Conservation (phyloP, 805 yeast genomes). For the Cyberlindnera sargentensis region DNA sequence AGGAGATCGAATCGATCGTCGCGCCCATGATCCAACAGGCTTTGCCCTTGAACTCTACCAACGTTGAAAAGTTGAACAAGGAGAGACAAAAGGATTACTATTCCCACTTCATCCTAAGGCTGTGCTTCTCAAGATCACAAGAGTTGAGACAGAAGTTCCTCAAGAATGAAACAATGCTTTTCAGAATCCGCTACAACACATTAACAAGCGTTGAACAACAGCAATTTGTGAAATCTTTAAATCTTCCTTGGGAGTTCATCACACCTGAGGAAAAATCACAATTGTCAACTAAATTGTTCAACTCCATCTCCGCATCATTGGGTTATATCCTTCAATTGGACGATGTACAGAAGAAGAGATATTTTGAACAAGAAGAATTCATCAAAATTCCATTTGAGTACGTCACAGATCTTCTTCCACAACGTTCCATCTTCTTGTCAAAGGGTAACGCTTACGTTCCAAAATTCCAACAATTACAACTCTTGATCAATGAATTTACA, state of each 20-base stretch:
- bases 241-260: constrained; percentile 69
- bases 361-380: constrained; percentile 54
- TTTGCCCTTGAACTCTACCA: constrained; percentile 50
- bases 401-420: constrained; percentile 68
- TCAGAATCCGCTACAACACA: constrained; percentile 62
- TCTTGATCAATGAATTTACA: constrained; percentile 63
- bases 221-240: constrained; percentile 57
- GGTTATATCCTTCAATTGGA: constrained; percentile 32
- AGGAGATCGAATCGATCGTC: constrained; percentile 59
- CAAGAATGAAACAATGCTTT: constrained; percentile 66
- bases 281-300: constrained; percentile 41
- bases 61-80: constrained; percentile 30
- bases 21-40: constrained; percentile 57
- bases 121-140: constrained; percentile 83
- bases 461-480: constrained; percentile 64
- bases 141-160: constrained; percentile 78
- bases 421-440: constrained; percentile 60
- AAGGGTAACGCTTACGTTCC: constrained; percentile 83
- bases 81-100: constrained; percentile 80
- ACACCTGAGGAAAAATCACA: constrained; percentile 50
- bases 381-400: constrained; percentile 85
- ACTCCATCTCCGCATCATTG: constrained; percentile 42
- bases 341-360: constrained; percentile 36
- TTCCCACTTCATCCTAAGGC: constrained; percentile 80
- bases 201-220: constrained; percentile 61